phyloP scores from a whole-genome alignment of 257 asterid genomes.

The Prunella vulgaris region DNA sequence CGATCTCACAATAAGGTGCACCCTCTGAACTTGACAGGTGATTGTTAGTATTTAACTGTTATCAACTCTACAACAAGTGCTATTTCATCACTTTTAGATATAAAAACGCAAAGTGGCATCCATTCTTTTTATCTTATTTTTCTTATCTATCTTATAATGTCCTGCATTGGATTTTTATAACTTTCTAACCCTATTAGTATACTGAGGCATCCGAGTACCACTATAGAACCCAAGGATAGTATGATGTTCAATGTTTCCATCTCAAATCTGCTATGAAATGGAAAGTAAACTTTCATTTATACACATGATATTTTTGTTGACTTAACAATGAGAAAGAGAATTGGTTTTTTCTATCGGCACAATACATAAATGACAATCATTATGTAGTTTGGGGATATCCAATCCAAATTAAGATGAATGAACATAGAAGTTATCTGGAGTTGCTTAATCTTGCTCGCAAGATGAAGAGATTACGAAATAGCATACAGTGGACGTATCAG shows the following conservation, averaged over 20 bases:
- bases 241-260: neutral
- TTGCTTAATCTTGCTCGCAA: neutral
- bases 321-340: neutral
- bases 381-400: neutral
- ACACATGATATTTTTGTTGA: neutral
- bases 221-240: neutral
- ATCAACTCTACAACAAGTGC: neutral
- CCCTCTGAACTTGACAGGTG: constrained; percentile 55
- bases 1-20: constrained; percentile 99
- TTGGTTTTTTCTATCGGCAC: neutral
- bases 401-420: neutral
- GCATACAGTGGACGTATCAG: neutral
- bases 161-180: neutral
- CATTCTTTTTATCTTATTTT: neutral
- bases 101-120: constrained; percentile 9
- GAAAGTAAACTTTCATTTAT: neutral
- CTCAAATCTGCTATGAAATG: neutral
- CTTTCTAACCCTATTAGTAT: neutral
- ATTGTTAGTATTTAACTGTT: constrained; percentile 18
- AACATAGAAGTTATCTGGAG: neutral
- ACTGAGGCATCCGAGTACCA: neutral
- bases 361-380: neutral
- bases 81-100: neutral
- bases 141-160: neutral
- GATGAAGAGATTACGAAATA: neutral